Base-by-base conservation (phyloP, 75 land plant genomes). In the Cryptomeria japonica region DNA sequence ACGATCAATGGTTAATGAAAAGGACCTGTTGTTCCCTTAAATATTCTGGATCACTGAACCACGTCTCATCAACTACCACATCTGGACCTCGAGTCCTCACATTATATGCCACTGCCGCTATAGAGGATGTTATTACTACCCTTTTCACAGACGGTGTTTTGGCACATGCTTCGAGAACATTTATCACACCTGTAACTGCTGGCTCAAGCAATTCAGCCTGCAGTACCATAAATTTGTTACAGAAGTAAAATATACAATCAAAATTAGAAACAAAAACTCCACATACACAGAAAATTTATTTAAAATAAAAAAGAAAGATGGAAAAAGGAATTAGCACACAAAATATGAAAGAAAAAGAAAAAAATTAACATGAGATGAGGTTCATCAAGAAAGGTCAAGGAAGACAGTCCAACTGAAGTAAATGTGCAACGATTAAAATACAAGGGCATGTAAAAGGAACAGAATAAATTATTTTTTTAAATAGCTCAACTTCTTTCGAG, bases 191-290 rank as follows among this genome's bases (percentile, higher is more conserved):
- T 78, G 93, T 95, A 53, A 96, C 89, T 32, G 99, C 99, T 84
- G 99, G 98, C 80, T 95, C 94, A 79, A 97, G 84, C 49, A 97
- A 80, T 72, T 97, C 97, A 42, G 90, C 92, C 98, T 97, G 93
- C 34, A 88, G 88, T 2, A 83, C 1, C 5, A 36, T 19, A 82
- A 44, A 41, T 41, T 82, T 82, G 44, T 42, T 22, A 82, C 3
- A 42, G 31, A 82, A 39, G 38, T 41, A 37, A 36, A 42, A 22
- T 42, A 44, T 25, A 44, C 18, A 22, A 42, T 44, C 3, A 41
- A 36, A 11, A 44, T 82, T 82, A 82, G 13, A 82, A 82, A 42
- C 22, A 6, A 82, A 82, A 82, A 82, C 11, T 5, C 32, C 28
- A 37, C 42, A 32, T 75, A 75, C n/a, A 75, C 13, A 3, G 34